phyloP scores from a whole-genome alignment of 1,284 basidiomycete species.

The Rhodotorula sp. region DNA sequence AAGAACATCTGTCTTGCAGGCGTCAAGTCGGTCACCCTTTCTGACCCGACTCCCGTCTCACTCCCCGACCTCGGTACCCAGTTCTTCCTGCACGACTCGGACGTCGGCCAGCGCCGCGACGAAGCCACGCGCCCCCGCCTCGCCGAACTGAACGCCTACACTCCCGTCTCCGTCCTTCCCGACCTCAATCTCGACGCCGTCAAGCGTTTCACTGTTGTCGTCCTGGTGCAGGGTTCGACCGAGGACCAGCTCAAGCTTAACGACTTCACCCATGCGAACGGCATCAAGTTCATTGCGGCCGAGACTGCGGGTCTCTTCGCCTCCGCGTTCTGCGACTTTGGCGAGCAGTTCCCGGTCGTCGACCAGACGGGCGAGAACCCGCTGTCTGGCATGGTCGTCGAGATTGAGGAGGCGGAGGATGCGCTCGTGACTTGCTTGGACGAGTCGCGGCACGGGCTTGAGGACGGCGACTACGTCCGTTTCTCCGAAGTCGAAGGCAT shows the following conservation, averaged over 20 bases:
- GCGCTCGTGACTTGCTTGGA: constrained; percentile 94
- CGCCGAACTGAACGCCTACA: constrained; percentile 93
- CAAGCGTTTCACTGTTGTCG: constrained; percentile 72
- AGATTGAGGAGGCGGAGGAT: constrained; percentile 80
- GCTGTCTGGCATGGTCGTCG: constrained; percentile 90
- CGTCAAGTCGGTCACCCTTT: constrained; percentile 96
- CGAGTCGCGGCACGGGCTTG: constrained; percentile 93
- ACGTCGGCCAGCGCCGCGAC: constrained; percentile 84
- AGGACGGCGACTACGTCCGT: constrained; percentile 97
- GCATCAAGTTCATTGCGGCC: constrained; percentile 86
- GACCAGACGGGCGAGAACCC: constrained; percentile 95
- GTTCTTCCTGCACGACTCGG: constrained; percentile 88
- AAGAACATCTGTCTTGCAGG: constrained; percentile 96
- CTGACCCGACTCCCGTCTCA: constrained; percentile 83
- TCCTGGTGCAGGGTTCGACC: constrained; percentile 74
- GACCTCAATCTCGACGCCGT: constrained; percentile 74
- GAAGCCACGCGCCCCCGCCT: constrained; percentile 83
- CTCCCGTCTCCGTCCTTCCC: constrained; percentile 79
- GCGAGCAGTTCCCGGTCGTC: constrained; percentile 86
- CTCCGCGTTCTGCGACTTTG: constrained; percentile 95
- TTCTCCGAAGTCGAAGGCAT: constrained; percentile 98
- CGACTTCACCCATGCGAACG: constrained; percentile 84
- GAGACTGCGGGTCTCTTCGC: constrained; percentile 95
- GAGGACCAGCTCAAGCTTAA: constrained; percentile 91
- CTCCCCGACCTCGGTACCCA: constrained; percentile 90